Evolutionary conservation across 2,329 filamentous ascomycete genomes (phyloP).

Genomic region (Lasiodiplodia citricola): DNA sequence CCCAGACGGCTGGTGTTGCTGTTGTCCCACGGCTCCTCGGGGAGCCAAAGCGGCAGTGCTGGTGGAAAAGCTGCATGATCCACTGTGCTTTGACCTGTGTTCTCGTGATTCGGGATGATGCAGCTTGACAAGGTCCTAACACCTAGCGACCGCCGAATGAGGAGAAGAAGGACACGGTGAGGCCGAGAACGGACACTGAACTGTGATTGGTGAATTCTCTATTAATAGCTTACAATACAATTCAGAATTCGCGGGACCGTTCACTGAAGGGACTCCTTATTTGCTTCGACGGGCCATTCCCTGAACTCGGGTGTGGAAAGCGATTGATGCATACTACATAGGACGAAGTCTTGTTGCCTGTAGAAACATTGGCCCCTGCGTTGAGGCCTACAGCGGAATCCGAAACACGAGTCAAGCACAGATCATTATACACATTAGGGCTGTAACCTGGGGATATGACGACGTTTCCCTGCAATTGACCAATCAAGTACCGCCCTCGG

Average conservation of each 20-base stretch:
- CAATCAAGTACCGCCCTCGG: background rate
- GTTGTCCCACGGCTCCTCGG: background rate
- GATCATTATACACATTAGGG: background rate
- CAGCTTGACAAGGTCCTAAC: background rate
- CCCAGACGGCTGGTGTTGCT: background rate
- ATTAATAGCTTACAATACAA: too few relatives aligned
- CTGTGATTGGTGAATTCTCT: background rate
- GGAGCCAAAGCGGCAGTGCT: background rate
- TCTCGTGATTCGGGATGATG: background rate
- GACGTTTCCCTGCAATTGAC: background rate
- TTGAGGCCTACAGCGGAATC: background rate
- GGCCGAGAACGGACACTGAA: background rate
- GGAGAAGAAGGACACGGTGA: background rate
- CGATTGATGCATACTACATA: too few relatives aligned
- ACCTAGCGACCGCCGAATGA: background rate
- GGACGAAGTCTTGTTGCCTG: too few relatives aligned
- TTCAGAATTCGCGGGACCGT: too few relatives aligned
- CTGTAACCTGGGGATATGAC: background rate
- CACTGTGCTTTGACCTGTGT: background rate
- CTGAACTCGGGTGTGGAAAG: too few relatives aligned
- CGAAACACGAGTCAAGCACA: background rate
- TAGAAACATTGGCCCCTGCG: too few relatives aligned
- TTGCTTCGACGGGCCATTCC: too few relatives aligned
- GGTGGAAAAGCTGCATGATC: background rate
- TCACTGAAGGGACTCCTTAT: too few relatives aligned